Evolutionary conservation across 257 asterid genomes (phyloP).

Genomic region (Misopates orontium): DNA sequence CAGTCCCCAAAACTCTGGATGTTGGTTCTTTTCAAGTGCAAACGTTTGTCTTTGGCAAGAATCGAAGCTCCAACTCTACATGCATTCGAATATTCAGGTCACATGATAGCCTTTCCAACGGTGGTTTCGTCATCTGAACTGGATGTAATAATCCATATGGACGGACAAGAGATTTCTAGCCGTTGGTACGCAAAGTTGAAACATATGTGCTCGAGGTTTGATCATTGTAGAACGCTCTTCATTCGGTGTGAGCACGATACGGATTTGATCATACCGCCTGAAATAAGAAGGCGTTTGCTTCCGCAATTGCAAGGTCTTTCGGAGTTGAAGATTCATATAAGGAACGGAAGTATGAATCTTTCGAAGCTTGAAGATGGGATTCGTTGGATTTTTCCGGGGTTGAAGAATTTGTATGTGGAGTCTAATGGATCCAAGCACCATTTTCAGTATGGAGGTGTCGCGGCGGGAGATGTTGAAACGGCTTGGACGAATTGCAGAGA

Average conservation of each 20-base stretch:
- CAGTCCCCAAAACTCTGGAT: constrained; percentile 30
- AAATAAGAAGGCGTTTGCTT: constrained; percentile 25
- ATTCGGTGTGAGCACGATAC: constrained; percentile 28
- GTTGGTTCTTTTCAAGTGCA: constrained; percentile 33
- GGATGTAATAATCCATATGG: constrained; percentile 30
- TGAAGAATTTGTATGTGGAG: constrained; percentile 31
- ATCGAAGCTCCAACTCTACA: constrained; percentile 33
- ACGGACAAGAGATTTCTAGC: constrained; percentile 7
- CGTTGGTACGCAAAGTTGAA: constrained; percentile 28
- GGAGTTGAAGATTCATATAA: constrained; percentile 32
- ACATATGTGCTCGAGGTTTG: constrained; percentile 28
- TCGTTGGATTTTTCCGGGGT: constrained; percentile 32
- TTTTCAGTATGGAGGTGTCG: constrained; percentile 15
- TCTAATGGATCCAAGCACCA: constrained; percentile 30
- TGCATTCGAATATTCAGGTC: constrained; percentile 32
- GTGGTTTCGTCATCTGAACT: constrained; percentile 23
- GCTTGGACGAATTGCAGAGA: constrained; percentile 12
- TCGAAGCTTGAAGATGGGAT: constrained; percentile 31
- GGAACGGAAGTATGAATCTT: constrained; percentile 23
- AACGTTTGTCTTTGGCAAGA: constrained; percentile 14
- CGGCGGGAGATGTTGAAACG: background rate
- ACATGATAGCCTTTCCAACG: constrained; percentile 24
- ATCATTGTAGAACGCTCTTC: constrained; percentile 26
- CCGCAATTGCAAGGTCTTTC: constrained; percentile 28
- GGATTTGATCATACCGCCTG: constrained; percentile 27